These are phyloP conservation scores for Hypholoma sublateritium DNA, from an alignment of 768 basidiomycete genomes.

Conservation along the genomic window DNA sequence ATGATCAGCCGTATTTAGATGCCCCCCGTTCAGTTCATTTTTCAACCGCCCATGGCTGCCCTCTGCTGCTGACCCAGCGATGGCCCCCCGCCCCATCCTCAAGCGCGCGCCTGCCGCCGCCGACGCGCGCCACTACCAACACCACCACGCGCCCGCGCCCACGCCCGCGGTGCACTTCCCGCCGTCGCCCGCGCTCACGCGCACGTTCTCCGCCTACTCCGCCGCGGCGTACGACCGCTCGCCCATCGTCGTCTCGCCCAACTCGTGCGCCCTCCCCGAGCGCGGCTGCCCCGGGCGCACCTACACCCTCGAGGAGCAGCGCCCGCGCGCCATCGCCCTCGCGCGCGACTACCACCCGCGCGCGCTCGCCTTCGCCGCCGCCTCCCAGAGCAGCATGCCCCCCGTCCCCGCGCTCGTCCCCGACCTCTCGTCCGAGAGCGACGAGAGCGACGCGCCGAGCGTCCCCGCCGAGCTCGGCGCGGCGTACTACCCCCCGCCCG, in stretches of 20 bases:
- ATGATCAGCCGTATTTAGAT: background rate
- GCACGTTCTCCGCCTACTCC: constrained; percentile 52
- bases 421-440: constrained; percentile 62
- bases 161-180: constrained; percentile 46
- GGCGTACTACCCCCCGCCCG: constrained; percentile 19
- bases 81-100: constrained; percentile 54
- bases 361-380: constrained; percentile 26
- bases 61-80: background rate
- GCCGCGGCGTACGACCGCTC: constrained; percentile 74
- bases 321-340: constrained; percentile 19
- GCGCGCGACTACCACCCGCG: constrained; percentile 48
- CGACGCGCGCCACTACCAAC: constrained; percentile 25
- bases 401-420: constrained; percentile 52
- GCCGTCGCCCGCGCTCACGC: constrained; percentile 50
- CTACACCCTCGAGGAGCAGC: constrained; percentile 48
- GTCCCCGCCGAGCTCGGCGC: constrained; percentile 19
- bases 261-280: constrained; percentile 74
- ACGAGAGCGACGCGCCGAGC: constrained; percentile 56
- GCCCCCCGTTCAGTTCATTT: background rate
- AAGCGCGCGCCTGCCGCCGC: constrained; percentile 41
- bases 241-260: constrained; percentile 72
- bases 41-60: background rate
- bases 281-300: constrained; percentile 77
- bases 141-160: constrained; percentile 20
- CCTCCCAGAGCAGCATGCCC: constrained; percentile 11